phyloP scores from a whole-genome alignment of 352 stramenopile species.

The Globisporangium lucens region DNA sequence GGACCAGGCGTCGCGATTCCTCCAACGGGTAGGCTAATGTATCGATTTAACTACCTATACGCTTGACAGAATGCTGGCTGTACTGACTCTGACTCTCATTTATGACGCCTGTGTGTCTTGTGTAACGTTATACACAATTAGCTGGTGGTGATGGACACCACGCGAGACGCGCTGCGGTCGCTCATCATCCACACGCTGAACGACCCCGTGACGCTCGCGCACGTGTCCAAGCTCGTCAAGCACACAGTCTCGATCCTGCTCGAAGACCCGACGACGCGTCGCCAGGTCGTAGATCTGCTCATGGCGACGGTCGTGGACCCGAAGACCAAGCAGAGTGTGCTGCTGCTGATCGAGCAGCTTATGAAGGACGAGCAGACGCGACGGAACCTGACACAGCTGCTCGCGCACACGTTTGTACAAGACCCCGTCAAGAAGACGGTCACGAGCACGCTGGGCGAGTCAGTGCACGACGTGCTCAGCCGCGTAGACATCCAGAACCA shows the following conservation, averaged over 20 bases:
- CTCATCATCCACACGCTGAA: constrained; percentile 63
- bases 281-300: constrained; percentile 55
- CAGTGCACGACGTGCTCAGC: constrained; percentile 75
- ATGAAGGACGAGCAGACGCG: constrained; percentile 57
- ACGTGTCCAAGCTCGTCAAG: constrained; percentile 52
- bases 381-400: constrained; percentile 51
- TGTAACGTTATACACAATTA: constrained; percentile 17
- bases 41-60: constrained; percentile 2
- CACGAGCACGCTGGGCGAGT: constrained; percentile 46
- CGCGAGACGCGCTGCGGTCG: constrained; percentile 41
- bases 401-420: constrained; percentile 66
- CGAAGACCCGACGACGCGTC: constrained; percentile 54
- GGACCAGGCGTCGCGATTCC: constrained; percentile 69
- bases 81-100: background rate
- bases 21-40: constrained; percentile 47
- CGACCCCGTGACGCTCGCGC: constrained; percentile 48
- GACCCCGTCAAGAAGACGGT: constrained; percentile 69
- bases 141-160: constrained; percentile 70
- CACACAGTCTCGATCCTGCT: constrained; percentile 39
- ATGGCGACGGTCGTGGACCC: constrained; percentile 45
- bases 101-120: constrained; percentile 7
- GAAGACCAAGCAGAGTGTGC: constrained; percentile 39
- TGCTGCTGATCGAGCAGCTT: constrained; percentile 58
- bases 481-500: constrained; percentile 74
- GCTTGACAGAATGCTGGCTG: background rate